Conservation (phyloP, 176 grass and related monocot species). For the Lolium multiflorum region DNA sequence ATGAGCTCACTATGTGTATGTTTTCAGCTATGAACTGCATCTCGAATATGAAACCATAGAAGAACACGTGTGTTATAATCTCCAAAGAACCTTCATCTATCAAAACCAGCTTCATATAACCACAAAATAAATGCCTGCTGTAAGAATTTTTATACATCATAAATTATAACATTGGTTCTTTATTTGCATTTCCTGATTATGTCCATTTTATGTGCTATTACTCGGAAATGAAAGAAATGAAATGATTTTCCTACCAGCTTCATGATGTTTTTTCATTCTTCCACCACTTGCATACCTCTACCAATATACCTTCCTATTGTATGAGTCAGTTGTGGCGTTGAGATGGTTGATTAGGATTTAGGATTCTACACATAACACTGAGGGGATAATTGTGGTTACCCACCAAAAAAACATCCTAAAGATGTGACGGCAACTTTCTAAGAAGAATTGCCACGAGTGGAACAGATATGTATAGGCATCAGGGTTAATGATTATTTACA, state of each 20-base stretch:
- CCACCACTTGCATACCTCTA: background rate
- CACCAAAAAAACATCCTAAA: background rate
- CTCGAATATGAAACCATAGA: background rate
- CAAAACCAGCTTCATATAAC: background rate
- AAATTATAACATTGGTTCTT: constrained; percentile 7
- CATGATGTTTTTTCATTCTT: background rate
- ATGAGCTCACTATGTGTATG: background rate
- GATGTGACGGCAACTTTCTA: background rate
- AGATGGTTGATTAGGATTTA: constrained; percentile 1
- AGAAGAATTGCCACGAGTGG: background rate
- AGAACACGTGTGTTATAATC: background rate
- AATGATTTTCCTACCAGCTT: background rate
- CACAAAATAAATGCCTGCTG: background rate
- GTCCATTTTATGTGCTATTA: background rate
- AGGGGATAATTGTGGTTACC: background rate
- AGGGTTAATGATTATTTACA: background rate
- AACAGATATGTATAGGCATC: background rate
- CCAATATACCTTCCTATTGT: background rate
- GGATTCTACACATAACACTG: background rate
- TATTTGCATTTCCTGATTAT: background rate
- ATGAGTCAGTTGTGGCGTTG: background rate
- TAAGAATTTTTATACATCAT: background rate
- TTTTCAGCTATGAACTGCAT: background rate
- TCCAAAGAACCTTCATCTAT: background rate
- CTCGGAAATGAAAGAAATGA: constrained; percentile 8